Evolutionary conservation across 345 rosid species (phyloP), one percentile per base, ranked within the genome.

Genomic region (Citrus sinensis): DNA sequence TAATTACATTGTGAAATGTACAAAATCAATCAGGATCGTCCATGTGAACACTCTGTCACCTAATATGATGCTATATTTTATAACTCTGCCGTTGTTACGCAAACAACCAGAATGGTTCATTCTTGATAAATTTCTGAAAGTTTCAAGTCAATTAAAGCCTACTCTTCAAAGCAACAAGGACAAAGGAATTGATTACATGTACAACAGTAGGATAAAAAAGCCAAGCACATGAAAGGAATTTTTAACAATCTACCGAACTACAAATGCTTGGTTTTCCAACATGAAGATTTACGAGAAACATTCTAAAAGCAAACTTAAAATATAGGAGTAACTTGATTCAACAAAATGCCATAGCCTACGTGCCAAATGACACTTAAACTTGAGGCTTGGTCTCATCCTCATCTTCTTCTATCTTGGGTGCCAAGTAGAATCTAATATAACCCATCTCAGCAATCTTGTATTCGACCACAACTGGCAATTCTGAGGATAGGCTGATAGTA

Each of bases 361-460:
- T 14, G 34, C 19, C 27, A 30, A 7, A 24, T 65, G 62, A 25
- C 40, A 51, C 55, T 73, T 69, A 81, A 17, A 25, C 49, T 69
- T 79, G 64, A 40, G 97, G 89, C 75, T 92, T 91, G 9, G 90
- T 86, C 79, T 94, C 99, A 10, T 92, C 94, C 78, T 89, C 99
- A 56, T 96, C 98, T 78, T 96, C 99, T 82, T 96, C 99, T 14
- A 96, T 94, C 91, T 96, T 96, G 19, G 99, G 99, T 24, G 99
- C 98, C 92, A 94, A 82, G 85, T 96, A 96, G 88, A 86, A 96
- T 75, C 99, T 89, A 59, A 96, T 76, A 75, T 92, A 89, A 74
- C 99, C 99, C 98, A 96, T 96, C 80, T 96, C 99, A n/a, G 98
- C 99, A 75, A 94, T 90, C 89, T 92, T 94, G 86, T 96, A 96